These are phyloP conservation scores for Candida qinlingensis DNA, from an alignment of 805 yeast genomes.

Conservation along the genomic window DNA sequence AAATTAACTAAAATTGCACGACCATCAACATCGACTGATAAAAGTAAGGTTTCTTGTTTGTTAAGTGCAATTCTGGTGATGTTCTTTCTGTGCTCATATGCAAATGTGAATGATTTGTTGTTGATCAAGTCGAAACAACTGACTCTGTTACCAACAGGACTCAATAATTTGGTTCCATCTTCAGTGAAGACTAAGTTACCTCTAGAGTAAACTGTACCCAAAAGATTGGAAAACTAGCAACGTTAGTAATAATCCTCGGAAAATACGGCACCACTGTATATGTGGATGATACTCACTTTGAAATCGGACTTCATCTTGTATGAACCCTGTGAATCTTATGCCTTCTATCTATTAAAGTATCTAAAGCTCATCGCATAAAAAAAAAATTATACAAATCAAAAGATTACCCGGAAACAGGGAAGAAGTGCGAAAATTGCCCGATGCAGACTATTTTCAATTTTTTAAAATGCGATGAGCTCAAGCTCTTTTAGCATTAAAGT, in stretches of 20 bases:
- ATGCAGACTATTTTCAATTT: not conserved
- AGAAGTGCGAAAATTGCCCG: conserved; percentile 1
- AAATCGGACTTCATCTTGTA: conserved; percentile 77
- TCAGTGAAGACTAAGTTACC: conserved; percentile 86
- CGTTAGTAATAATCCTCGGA: not conserved
- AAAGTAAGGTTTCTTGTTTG: conserved; percentile 69
- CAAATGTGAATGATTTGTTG: conserved; percentile 82
- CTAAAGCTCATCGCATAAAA: conserved; percentile 17
- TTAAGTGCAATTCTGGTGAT: conserved; percentile 77
- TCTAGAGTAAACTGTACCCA: conserved; percentile 91
- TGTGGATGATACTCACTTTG: conserved; percentile 17
- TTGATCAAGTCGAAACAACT: conserved; percentile 81
- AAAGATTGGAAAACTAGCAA: conserved; percentile 65
- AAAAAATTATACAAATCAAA: not conserved
- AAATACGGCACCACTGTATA: not conserved
- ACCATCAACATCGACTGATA: conserved; percentile 88
- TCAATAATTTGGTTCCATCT: conserved; percentile 77
- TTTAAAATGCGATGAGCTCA: too few relatives aligned
- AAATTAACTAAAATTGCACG: conserved; percentile 89
- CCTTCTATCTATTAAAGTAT: not conserved
- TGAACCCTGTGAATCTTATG: not conserved
- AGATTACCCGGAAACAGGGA: conserved; percentile 8
- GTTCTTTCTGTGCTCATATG: conserved; percentile 88
- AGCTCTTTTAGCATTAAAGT: too few relatives aligned
- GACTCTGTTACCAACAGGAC: conserved; percentile 94